Percentiles rank a stretch among this genome's conserved stretches.
These are phyloP conservation scores for Apiotrichum akiyoshidainum DNA, from an alignment of 1,284 basidiomycete genomes.

Conservation along the genomic window DNA sequence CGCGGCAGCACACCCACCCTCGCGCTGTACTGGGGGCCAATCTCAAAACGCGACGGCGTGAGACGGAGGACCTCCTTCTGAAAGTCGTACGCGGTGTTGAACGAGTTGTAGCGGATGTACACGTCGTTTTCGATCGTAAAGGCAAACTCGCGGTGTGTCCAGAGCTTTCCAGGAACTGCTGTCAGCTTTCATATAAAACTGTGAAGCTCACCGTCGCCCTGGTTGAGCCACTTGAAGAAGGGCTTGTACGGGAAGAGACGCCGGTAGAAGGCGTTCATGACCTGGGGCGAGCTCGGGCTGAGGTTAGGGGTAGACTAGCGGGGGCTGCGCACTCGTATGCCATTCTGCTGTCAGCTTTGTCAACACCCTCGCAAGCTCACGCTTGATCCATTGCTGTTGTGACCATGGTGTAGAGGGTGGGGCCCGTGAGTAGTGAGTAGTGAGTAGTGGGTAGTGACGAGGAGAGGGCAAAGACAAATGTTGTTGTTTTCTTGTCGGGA, in stretches of 20 bases:
- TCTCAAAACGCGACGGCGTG: slow-evolving; percentile 91
- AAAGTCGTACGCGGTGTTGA: slow-evolving; percentile 77
- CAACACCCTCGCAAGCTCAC: no score
- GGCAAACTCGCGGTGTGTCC: slow-evolving; percentile 93
- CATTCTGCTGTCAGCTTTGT: slow-evolving; percentile 19
- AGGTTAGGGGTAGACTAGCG: slow-evolving; percentile 1
- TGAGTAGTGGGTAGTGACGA: neutral
- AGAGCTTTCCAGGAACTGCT: slow-evolving; percentile 60
- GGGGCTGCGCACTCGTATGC: slow-evolving; percentile 14
- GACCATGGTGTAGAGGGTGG: slow-evolving; percentile 8
- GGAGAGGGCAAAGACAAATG: no score
- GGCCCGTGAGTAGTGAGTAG: neutral
- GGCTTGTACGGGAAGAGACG: slow-evolving; percentile 92
- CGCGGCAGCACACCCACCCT: slow-evolving; percentile 65
- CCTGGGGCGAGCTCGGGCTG: slow-evolving; percentile 57
- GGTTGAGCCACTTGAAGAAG: slow-evolving; percentile 92
- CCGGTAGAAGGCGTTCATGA: slow-evolving; percentile 86
- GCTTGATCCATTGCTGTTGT: slow-evolving; percentile 12
- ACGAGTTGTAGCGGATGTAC: slow-evolving; percentile 94
- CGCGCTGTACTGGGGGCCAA: slow-evolving; percentile 89
- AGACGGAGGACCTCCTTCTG: slow-evolving; percentile 82
- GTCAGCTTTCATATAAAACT: neutral
- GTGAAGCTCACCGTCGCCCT: slow-evolving; percentile 60
- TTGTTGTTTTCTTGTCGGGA: neutral
- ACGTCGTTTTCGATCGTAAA: slow-evolving; percentile 89